Base-by-base conservation (phyloP, 2,329 filamentous ascomycete species). In the Penicillium verrucosum region DNA sequence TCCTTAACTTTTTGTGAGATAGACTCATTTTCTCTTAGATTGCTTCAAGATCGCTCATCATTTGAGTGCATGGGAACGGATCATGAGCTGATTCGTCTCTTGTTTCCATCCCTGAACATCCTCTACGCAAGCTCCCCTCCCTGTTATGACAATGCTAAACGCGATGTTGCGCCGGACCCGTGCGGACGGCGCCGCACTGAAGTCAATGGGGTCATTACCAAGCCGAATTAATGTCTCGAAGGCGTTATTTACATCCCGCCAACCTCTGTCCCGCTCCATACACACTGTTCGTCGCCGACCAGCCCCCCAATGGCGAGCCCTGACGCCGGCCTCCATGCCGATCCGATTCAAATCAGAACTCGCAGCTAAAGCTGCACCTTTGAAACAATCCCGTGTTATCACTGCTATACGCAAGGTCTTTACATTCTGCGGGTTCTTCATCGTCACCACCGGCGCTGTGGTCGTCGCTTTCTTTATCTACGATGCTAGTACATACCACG, bases 381-480 rank as follows among this genome's bases (percentile, higher is more conserved):
- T 60, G 12, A 48, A 68, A 51, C 61, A 72, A 70, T 62, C 75
- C 63, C 30, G 53, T 4, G 32, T 80, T 11, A 60, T 77, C 9
- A 77, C 78, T 45, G 85, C 89, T 67, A 73, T 85, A 44, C 90
- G 89, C 70, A 84, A 89, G 64, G 80, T 84, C 32, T 88, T 92
- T 34, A 85, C 89, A 3, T 84, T 83, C 66, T 75, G 90, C 23
- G 94, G 94, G 38, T 86, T 89, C 57, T 89, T 93, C 48, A 81
- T 94, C 37, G 79, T 87, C 8, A 81, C 93, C 49, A 73, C 89
- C 53, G 87, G 89, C 34, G 77, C 82, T 4, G 81, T 89, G 6
- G 81, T 97, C 7, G 75, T 92, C 21, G 89, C 81, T 47, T 97
- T 99, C 80, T 99, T 99, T 77, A 66, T 94, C 65, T 99, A 96